Conservation (phyloP, 2,329 filamentous ascomycete genomes). For the Colletotrichum incanum region DNA sequence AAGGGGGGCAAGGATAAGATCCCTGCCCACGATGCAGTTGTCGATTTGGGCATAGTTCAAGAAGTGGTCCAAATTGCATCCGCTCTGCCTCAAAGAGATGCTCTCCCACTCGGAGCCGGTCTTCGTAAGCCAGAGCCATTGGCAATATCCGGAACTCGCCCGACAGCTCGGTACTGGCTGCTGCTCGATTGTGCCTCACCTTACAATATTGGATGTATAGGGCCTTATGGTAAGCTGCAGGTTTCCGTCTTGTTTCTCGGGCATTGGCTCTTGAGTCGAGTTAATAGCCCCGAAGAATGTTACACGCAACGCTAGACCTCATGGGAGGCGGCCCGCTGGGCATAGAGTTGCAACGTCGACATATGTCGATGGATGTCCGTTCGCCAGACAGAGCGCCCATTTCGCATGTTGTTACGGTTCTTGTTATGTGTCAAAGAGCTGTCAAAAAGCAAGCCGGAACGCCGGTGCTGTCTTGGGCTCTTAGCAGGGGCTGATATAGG, state of each 20-base stretch:
- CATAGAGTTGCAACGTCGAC: slow-evolving; percentile 22
- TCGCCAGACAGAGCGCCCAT: slow-evolving; percentile 9
- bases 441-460: slow-evolving; percentile 34
- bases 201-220: slow-evolving; percentile 12
- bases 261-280: slow-evolving; percentile 11
- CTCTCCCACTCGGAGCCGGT: slow-evolving; percentile 27
- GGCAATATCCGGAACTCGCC: slow-evolving; percentile 38
- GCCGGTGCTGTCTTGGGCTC: slow-evolving; percentile 4
- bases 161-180: slow-evolving; percentile 34
- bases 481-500: slow-evolving; percentile 21
- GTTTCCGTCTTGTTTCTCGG: slow-evolving; percentile 28
- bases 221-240: slow-evolving; percentile 14
- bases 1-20: slow-evolving; percentile 4
- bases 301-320: slow-evolving; percentile 13
- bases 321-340: slow-evolving; percentile 12
- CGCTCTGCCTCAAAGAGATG: slow-evolving; percentile 29
- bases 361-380: slow-evolving; percentile 10
- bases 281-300: slow-evolving; percentile 8
- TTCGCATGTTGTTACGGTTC: not conserved
- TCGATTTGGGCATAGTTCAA: slow-evolving; percentile 39
- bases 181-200: slow-evolving; percentile 8
- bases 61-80: slow-evolving; percentile 25
- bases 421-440: slow-evolving; percentile 23
- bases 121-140: slow-evolving; percentile 6
- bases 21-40: slow-evolving; percentile 39